A percentile compares a stretch with the other conserved stretches of the same genome.
Conservation (phyloP, 495 filamentous ascomycete genomes). For the Viridothelium virens region DNA sequence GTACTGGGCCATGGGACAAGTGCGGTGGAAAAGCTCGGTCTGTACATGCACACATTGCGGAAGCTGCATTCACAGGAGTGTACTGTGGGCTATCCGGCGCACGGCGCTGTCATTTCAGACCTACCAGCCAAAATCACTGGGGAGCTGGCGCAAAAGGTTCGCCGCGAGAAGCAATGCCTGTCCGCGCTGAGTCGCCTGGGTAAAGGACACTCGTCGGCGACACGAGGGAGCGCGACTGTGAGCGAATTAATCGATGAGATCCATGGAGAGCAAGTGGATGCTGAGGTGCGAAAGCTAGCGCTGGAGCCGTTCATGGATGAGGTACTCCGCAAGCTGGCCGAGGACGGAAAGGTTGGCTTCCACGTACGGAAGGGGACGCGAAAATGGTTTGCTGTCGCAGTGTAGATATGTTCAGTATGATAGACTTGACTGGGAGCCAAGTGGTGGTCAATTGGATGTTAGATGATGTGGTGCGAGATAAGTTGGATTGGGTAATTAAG, state of each 20-base stretch:
- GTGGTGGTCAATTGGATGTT: too few species aligned
- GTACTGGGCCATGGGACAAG: conserved; percentile 40
- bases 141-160: conserved; percentile 36
- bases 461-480: too few species aligned
- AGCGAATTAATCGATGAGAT: conserved; percentile 36
- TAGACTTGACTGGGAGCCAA: too few species aligned
- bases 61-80: conserved; percentile 32
- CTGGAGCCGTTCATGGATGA: conserved; percentile 44
- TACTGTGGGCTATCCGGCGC: conserved; percentile 38
- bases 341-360: conserved; percentile 45
- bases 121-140: conserved; percentile 31
- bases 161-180: conserved; percentile 36
- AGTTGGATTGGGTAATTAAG: too few species aligned
- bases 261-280: conserved; percentile 34
- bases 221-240: conserved; percentile 27
- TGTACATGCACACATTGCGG: conserved; percentile 35
- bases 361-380: conserved; percentile 34
- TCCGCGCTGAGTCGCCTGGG: background rate
- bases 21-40: conserved; percentile 36
- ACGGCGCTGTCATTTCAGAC: conserved; percentile 37
- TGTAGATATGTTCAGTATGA: background rate
- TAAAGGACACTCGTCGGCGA: too few species aligned
- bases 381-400: conserved; percentile 37
- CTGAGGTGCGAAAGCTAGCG: conserved; percentile 28
- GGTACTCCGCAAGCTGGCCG: conserved; percentile 43